Evolutionary conservation across 768 basidiomycete species (phyloP).

Genomic region (Phylloporus sp.): DNA sequence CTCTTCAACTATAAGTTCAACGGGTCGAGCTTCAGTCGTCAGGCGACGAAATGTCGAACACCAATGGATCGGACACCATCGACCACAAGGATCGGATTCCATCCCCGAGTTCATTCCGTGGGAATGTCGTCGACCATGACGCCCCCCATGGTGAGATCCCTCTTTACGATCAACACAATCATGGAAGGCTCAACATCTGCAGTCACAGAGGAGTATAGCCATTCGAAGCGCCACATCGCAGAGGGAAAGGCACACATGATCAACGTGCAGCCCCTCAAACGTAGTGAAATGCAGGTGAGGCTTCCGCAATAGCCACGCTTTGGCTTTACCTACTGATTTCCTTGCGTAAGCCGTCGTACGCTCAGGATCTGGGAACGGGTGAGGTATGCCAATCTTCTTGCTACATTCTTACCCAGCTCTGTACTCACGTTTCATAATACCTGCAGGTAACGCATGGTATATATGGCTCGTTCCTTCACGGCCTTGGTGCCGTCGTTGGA

Average conservation of each 20-base stretch:
- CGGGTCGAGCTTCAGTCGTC: background rate
- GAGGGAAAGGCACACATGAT: slow-evolving; percentile 47
- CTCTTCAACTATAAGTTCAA: slow-evolving; percentile 15
- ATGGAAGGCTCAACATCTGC: slow-evolving; percentile 13
- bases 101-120: slow-evolving; percentile 36
- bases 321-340: slow-evolving; percentile 6
- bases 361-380: slow-evolving; percentile 76
- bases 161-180: background rate
- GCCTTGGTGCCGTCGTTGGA: slow-evolving; percentile 63
- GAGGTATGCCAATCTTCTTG: slow-evolving; percentile 36
- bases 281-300: slow-evolving; percentile 80
- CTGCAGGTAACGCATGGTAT: slow-evolving; percentile 71
- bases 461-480: slow-evolving; percentile 77
- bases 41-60: slow-evolving; percentile 22
- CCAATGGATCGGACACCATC: slow-evolving; percentile 14
- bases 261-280: slow-evolving; percentile 78
- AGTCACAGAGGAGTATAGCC: slow-evolving; percentile 62
- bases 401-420: background rate
- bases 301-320: background rate
- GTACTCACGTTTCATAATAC: background rate
- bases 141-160: slow-evolving; percentile 53
- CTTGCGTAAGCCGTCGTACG: slow-evolving; percentile 69
- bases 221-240: slow-evolving; percentile 30
- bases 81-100: slow-evolving; percentile 55
- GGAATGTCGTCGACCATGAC: slow-evolving; percentile 70